Base-by-base conservation (phyloP, 2,329 filamentous ascomycete species). In the Pseudocercospora ulei region DNA sequence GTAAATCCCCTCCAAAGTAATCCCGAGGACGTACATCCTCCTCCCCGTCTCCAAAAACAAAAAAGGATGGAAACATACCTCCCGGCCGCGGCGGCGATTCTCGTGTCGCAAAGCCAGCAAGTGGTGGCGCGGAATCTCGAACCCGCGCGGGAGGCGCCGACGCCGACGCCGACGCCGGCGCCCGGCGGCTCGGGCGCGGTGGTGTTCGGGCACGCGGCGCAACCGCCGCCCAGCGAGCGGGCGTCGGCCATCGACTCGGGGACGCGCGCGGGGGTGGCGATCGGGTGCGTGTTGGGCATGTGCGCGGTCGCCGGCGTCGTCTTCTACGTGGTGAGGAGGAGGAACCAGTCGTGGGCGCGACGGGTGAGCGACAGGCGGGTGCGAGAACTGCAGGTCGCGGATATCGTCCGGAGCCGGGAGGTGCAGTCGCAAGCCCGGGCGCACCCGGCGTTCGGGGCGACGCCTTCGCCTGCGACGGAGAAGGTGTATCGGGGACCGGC, bases 251-350 rank as follows among this genome's bases (percentile, higher is more conserved):
- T 33, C 18, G 18, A 23, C 18, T 17, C 30, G 4, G 30, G 30
- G 14, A 33, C 30, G 9, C 18, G 30, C 7, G 30, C 30, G 6
- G 30, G 30, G 11, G 30, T 22, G 7, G 30, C 30, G 14, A 33
- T 33, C 20, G 30, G 30, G 14, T 33, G 30, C 14, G 18, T 33
- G 11, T 16, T 33, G 5, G 30, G 30, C 7, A 23, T 33, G 11
- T 33, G 30, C 16, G 17, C 23, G 9, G n/a, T 33, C 30, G 30
- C 30, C 4, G 30, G 11, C 1, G 14, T 33, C 3, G 18, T 33
- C 4, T 33, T 33, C 30, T 33, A 22, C 18, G 18, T 33, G n/a
- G 23, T 33, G 30, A 33, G 18, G 18, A 19, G 30, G 9, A 33
- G 30, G 9, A 33, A 20, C 9, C 30, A 22, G 11, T 33, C 18